A percentile compares a stretch with the other conserved stretches of the same genome.
Evolutionary conservation across 352 stramenopile species (phyloP).

Genomic region (Thraustotheca clavata): DNA sequence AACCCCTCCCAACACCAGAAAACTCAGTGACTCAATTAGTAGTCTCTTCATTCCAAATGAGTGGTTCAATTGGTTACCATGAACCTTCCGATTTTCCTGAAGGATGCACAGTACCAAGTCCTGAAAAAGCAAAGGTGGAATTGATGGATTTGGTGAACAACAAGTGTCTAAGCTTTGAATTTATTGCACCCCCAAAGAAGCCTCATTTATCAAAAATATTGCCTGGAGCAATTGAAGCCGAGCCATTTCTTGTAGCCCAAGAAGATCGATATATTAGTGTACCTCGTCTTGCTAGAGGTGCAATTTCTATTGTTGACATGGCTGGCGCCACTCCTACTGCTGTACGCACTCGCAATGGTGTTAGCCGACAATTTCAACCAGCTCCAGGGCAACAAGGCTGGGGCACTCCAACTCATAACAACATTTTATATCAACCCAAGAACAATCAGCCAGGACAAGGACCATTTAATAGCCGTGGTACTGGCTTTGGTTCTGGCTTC

Average conservation of each 20-base stretch:
- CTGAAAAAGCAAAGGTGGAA: constrained; percentile 58
- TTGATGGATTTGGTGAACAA: constrained; percentile 79
- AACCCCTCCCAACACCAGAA: constrained; percentile 34
- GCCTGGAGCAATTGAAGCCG: constrained; percentile 35
- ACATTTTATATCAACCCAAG: background rate
- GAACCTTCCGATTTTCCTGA: constrained; percentile 71
- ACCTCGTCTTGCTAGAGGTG: constrained; percentile 71
- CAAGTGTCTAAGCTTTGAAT: constrained; percentile 81
- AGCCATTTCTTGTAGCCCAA: constrained; percentile 39
- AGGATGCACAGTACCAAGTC: constrained; percentile 60
- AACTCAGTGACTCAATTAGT: background rate
- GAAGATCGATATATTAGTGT: constrained; percentile 63
- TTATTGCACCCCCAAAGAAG: constrained; percentile 41
- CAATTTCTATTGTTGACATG: constrained; percentile 81
- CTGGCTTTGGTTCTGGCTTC: background rate
- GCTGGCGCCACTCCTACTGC: constrained; percentile 37
- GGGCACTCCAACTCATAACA: constrained; percentile 1
- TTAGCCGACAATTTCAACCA: constrained; percentile 1
- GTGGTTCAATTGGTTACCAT: constrained; percentile 54
- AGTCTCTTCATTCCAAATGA: constrained; percentile 26
- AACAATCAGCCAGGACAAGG: constrained; percentile 1
- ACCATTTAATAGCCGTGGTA: background rate
- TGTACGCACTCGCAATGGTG: constrained; percentile 49
- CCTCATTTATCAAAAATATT: constrained; percentile 51
- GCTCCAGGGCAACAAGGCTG: background rate